These are phyloP conservation scores for Aureobasidium namibiae DNA, from an alignment of 2,329 filamentous ascomycete genomes.

Conservation along the genomic window DNA sequence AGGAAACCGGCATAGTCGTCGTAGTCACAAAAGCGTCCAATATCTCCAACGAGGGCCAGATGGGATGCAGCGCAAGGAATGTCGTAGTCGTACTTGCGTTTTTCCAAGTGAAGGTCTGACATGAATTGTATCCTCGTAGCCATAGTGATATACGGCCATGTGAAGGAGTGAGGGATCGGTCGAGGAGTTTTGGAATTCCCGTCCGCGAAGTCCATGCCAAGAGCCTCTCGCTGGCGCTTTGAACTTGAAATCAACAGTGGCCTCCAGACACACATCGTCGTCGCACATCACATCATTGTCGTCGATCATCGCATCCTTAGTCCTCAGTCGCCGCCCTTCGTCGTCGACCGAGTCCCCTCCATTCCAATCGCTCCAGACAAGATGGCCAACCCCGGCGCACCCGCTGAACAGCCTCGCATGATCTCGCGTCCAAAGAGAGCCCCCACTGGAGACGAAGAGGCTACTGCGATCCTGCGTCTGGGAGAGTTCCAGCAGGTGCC, in stretches of 20 bases:
- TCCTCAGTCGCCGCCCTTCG: background rate
- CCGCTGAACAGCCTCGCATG: conserved; percentile 17
- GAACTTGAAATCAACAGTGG: background rate
- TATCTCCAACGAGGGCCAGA: conserved; percentile 43
- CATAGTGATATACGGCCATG: background rate
- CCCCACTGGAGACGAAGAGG: conserved; percentile 77
- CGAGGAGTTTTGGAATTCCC: background rate
- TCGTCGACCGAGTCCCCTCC: background rate
- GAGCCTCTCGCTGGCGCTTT: background rate
- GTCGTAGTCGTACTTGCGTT: conserved; percentile 29
- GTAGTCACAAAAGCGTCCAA: conserved; percentile 43
- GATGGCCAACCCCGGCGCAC: conserved; percentile 23
- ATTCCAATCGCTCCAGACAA: background rate
- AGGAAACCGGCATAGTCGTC: conserved; percentile 40
- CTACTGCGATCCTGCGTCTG: conserved; percentile 69
- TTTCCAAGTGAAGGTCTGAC: conserved; percentile 46
- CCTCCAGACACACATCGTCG: background rate
- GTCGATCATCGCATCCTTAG: background rate
- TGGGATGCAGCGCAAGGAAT: conserved; percentile 31
- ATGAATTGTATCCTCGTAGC: conserved; percentile 31
- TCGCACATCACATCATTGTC: background rate
- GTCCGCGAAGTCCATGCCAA: background rate
- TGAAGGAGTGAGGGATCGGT: background rate
- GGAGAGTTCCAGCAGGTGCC: conserved; percentile 92
- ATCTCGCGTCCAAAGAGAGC: conserved; percentile 55